Evolutionary conservation across 192 early-diverging fungal genomes (phyloP).

Genomic region (Gaertneriomyces sp.): DNA sequence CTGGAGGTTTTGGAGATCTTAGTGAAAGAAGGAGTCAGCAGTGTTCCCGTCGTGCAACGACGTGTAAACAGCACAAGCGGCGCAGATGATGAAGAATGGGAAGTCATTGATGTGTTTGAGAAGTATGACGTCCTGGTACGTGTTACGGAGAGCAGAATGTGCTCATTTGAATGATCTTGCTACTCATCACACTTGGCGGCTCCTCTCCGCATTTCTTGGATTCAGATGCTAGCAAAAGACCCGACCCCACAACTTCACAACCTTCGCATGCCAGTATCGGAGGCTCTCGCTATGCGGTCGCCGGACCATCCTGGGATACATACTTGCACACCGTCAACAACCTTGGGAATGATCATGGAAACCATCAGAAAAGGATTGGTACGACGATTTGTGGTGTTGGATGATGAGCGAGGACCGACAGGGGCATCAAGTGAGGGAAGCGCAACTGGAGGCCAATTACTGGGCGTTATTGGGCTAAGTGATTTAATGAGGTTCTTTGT

Average conservation of each 20-base stretch:
- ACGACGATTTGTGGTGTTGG: constrained; percentile 87
- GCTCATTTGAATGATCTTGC: no score
- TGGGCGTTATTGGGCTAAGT: constrained; percentile 80
- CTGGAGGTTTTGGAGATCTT: no score
- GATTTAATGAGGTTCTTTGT: constrained; percentile 64
- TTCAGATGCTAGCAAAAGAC: constrained; percentile 42
- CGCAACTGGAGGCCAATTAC: constrained; percentile 44
- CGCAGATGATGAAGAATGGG: no score
- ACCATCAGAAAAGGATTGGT: constrained; percentile 83
- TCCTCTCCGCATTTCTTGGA: not conserved
- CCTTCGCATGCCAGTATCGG: constrained; percentile 80
- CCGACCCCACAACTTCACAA: constrained; percentile 59
- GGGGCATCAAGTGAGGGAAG: not conserved
- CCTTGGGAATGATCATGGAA: constrained; percentile 81
- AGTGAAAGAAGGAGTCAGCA: no score
- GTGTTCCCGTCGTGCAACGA: no score
- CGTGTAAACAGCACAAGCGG: no score
- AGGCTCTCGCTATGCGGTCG: constrained; percentile 78
- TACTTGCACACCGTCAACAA: constrained; percentile 82
- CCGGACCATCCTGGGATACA: constrained; percentile 93
- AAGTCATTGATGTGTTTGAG: constrained; percentile 78
- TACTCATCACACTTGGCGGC: not conserved
- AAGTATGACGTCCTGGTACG: constrained; percentile 92
- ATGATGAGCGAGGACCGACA: constrained; percentile 47
- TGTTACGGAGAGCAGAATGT: not conserved